Evolutionary conservation across 1,139 yeast genomes (phyloP), one percentile per base, ranked within the genome.

Genomic region (Meyerozyma carpophila): DNA sequence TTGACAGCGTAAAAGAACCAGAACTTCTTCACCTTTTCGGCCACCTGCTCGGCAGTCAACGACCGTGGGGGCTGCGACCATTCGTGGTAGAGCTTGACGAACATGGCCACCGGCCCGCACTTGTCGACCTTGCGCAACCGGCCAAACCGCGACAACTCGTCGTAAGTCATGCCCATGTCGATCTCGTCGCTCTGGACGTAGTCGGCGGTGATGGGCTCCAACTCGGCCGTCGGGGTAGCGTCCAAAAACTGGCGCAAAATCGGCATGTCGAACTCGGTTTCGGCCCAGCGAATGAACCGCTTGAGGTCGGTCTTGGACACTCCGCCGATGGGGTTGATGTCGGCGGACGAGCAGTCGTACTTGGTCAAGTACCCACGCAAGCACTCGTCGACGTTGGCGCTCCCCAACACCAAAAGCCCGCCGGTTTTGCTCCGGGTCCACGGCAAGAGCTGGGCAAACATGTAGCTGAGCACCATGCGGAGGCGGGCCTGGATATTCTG

Each of bases 161-260:
- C 96, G 58, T 93, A 93, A 0, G 96, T 86, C 85, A 94, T 85
- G 1, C 99, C 99, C 98, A 93, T 93, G 61, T 93, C 99, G 8
- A 80, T 82, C 62, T 93, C 99, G 62, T 93, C 99, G 39, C 95
- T 86, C 64, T 93, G 99, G 11, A 90, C 95, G 56, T 93, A 91
- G 47, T 81, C 76, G 52, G 85, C 81, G 0, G 98, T 91, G 44
- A 89, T 91, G 39, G 99, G 99, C 59, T 93, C 99, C 44, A 93
- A 76, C 62, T 93, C 99, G 0, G 99, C 99, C 0, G 98, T 93
- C 32, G 99, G 99, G 0, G 93, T 84, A 0, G 98, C 98, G 49
- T 79, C 79, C 41, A 93, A 69, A 60, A 94, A 93, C 6, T 84
- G 85, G 40, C 77, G 68, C 49, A 93, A 70, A 21, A 93, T 77